A percentile compares a stretch with the other conserved stretches of the same genome.
phyloP scores from a whole-genome alignment of 2,329 filamentous ascomycete genomes.

The Diaporthe destruens region DNA sequence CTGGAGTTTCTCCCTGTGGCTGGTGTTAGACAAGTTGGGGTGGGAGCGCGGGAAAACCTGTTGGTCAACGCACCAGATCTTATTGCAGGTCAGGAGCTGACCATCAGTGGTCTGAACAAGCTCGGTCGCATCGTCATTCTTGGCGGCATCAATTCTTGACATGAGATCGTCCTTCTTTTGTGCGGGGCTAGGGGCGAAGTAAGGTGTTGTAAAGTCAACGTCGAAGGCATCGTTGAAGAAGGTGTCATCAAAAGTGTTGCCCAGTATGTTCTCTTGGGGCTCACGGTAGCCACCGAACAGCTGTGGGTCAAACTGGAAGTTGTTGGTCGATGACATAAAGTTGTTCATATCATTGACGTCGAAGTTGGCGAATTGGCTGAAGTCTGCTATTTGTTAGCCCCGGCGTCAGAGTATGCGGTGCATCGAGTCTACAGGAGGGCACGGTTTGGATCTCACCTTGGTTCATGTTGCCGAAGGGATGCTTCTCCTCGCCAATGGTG shows the following conservation, averaged over 20 bases:
- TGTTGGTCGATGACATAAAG: conserved; percentile 83
- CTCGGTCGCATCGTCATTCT: conserved; percentile 74
- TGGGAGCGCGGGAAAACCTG: neutral
- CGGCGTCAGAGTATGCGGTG: neutral
- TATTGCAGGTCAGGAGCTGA: conserved; percentile 84
- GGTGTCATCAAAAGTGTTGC: conserved; percentile 76
- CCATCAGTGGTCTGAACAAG: conserved; percentile 64
- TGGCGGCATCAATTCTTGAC: conserved; percentile 80
- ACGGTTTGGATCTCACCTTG: conserved; percentile 49
- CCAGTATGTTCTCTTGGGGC: conserved; percentile 83
- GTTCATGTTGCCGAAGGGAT: conserved; percentile 63
- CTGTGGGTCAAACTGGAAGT: conserved; percentile 89
- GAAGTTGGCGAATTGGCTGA: conserved; percentile 57
- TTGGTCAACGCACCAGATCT: conserved; percentile 82
- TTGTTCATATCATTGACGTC: conserved; percentile 75
- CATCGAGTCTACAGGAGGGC: neutral
- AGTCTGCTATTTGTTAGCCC: conserved; percentile 48
- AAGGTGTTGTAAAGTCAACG: conserved; percentile 87
- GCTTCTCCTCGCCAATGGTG: conserved; percentile 74
- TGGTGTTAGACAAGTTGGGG: conserved; percentile 54
- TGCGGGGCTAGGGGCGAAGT: conserved; percentile 71
- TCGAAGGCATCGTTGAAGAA: conserved; percentile 86
- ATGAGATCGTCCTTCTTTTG: conserved; percentile 68
- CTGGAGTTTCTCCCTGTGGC: conserved; percentile 86
- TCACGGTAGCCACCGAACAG: conserved; percentile 95